phyloP scores from a whole-genome alignment of 306 rosid species.

The Glycine tomentella region DNA sequence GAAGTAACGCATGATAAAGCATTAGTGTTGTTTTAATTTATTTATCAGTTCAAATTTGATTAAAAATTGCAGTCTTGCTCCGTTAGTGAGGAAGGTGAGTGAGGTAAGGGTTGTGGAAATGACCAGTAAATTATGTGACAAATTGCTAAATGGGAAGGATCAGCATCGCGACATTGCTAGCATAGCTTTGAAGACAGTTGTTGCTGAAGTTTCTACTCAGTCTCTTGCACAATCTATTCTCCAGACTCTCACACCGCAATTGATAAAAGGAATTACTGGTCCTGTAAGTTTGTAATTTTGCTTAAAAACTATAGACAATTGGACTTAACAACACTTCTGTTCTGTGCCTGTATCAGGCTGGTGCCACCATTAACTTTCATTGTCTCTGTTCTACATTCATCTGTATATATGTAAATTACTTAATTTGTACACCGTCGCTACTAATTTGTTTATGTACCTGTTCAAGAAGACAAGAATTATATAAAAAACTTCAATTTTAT shows the following conservation, averaged over 20 bases:
- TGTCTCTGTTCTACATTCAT: conserved; percentile 1
- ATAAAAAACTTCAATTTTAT: conserved; percentile 9
- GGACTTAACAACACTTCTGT: too few species aligned
- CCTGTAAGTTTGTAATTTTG: conserved; percentile 62
- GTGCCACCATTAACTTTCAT: not conserved
- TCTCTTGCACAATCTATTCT: conserved; percentile 93
- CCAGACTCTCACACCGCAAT: conserved; percentile 70
- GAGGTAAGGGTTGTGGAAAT: conserved; percentile 92
- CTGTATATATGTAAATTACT: conserved; percentile 6
- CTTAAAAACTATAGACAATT: conserved; percentile 6
- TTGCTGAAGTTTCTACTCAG: conserved; percentile 87
- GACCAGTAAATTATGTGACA: conserved; percentile 81
- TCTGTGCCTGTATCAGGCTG: too few species aligned
- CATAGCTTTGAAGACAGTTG: conserved; percentile 95
- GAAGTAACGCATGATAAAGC: not conserved
- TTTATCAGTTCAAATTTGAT: conserved; percentile 19
- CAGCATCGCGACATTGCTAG: conserved; percentile 96
- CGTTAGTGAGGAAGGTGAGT: conserved; percentile 85
- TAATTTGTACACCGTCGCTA: conserved; percentile 21
- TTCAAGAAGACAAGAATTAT: conserved; percentile 1
- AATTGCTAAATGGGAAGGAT: conserved; percentile 88
- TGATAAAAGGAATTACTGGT: conserved; percentile 83
- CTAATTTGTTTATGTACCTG: conserved; percentile 24
- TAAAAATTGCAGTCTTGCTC: conserved; percentile 80
- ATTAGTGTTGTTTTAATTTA: not conserved